Conservation (phyloP, 768 basidiomycete species). For the Pleurotus pulmonarius region DNA sequence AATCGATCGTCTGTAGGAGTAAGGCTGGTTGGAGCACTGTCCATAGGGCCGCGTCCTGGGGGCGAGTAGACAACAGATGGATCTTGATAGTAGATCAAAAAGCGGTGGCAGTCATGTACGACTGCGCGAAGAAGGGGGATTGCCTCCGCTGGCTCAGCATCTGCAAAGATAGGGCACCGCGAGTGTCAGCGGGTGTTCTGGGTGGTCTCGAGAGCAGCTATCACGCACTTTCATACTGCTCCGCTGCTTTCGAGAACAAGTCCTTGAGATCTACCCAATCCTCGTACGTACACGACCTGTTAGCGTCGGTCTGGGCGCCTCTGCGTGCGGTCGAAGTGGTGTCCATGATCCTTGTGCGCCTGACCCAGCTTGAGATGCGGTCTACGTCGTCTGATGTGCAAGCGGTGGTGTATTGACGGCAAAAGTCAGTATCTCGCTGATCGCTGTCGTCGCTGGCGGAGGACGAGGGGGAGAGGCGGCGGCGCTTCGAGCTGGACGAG, state of each 20-base stretch:
- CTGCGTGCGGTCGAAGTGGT: slow-evolving; percentile 30
- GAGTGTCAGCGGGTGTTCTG: no score
- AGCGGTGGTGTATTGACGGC: not conserved
- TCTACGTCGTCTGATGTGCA: slow-evolving; percentile 17
- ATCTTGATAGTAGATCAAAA: slow-evolving; percentile 50
- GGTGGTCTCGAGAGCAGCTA: not conserved
- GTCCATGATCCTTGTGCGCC: slow-evolving; percentile 35
- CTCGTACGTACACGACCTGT: slow-evolving; percentile 30
- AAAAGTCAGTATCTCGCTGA: slow-evolving; percentile 14
- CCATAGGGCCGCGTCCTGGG: slow-evolving; percentile 12
- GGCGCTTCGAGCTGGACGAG: slow-evolving; percentile 10
- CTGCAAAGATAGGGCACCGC: slow-evolving; percentile 17
- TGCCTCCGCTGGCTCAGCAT: slow-evolving; percentile 43
- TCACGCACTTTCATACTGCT: slow-evolving; percentile 55
- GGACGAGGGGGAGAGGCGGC: slow-evolving; percentile 11
- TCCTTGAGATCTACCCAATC: slow-evolving; percentile 72
- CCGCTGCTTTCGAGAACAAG: slow-evolving; percentile 51
- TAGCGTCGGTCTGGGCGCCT: slow-evolving; percentile 14
- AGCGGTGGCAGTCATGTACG: slow-evolving; percentile 67
- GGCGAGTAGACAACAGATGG: slow-evolving; percentile 47
- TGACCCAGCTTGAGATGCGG: slow-evolving; percentile 27
- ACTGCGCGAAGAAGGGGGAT: slow-evolving; percentile 57
- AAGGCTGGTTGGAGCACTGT: slow-evolving; percentile 11
- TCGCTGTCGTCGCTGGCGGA: slow-evolving; percentile 11
- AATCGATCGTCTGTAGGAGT: slow-evolving; percentile 15